Evolutionary conservation across 2,329 filamentous ascomycete species (phyloP).

Genomic region (Phialophora macrospora): DNA sequence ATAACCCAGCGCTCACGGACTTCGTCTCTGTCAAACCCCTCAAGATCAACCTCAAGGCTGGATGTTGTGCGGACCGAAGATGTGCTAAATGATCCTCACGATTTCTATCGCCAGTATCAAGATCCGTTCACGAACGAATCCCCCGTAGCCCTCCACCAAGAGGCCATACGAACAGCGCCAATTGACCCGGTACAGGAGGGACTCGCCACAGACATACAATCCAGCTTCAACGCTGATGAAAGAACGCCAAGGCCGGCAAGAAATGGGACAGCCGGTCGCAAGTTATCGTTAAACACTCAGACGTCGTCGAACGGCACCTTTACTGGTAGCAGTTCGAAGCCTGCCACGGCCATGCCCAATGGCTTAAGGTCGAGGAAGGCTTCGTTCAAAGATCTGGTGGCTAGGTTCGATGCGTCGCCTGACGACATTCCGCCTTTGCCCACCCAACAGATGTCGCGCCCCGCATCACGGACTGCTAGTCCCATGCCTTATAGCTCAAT

Average conservation of each 20-base stretch:
- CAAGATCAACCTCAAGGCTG: conserved; percentile 19
- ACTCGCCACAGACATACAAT: conserved; percentile 20
- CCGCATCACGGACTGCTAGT: conserved; percentile 47
- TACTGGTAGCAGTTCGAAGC: conserved; percentile 19
- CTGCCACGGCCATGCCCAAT: conserved; percentile 21
- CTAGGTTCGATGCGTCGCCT: conserved; percentile 69
- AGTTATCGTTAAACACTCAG: conserved; percentile 27
- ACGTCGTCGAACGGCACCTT: conserved; percentile 22
- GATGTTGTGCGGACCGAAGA: conserved; percentile 36
- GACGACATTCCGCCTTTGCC: conserved; percentile 53
- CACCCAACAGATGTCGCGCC: conserved; percentile 42
- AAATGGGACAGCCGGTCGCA: conserved; percentile 19
- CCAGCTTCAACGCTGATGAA: conserved; percentile 33
- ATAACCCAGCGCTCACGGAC: conserved; percentile 29
- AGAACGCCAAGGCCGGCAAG: conserved; percentile 6
- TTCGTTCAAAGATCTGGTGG: conserved; percentile 81
- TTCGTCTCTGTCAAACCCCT: conserved; percentile 27
- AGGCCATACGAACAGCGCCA: conserved; percentile 33
- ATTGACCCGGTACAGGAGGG: conserved; percentile 18
- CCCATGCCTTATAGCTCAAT: conserved; percentile 38
- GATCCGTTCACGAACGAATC: conserved; percentile 43
- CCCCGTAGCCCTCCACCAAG: conserved; percentile 41
- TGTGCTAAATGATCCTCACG: conserved; percentile 54
- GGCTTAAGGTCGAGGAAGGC: conserved; percentile 53
- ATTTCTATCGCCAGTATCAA: conserved; percentile 57